Base-by-base conservation (phyloP, 208 protist genomes). In the Sergeia podlipaevii region DNA sequence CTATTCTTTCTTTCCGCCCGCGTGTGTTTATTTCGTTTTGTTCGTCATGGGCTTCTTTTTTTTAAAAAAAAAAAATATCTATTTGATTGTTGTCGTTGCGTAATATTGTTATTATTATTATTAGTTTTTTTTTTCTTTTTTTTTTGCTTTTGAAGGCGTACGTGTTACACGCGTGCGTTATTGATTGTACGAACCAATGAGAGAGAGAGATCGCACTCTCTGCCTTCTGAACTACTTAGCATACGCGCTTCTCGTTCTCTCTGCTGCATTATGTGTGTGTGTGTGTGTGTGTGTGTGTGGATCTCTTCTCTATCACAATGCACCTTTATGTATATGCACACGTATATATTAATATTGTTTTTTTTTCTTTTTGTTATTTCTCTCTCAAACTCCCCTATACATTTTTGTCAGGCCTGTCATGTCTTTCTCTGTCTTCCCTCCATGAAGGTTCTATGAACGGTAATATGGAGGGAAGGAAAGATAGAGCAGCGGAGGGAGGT, bases 171-270 rank as follows among this genome's bases (percentile, higher is more conserved):
- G 21, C 15, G 13, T 38, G 20, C 50, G 30, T 26, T 51, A 34
- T 43, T 58, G 43, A 23, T 28, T 64, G 24, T 56, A 44, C 41
- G 18, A 48, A 54, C 26, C 27, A 34, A 28, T 58, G 33, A n/a
- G 36, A 65, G 21, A 38, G 23, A 43, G 46, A 45, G 33, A 48
- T 47, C 5, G 24, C 42, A 57, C 43, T 15, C 8, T 45, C n/a
- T 4, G 17, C n/a, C n/a, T 45, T 45, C 4, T 8, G 33, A n/a
- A 15, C 15, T 15, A n/a, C 33, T 6, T 26, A 5, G 7, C 39
- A 45, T 21, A 45, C 17, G 24, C 39, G 7, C 24, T 21, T 45
- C 39, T 45, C 39, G 17, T 18, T 15, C 39, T 45, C 39, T 45
- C 33, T 38, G 34, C 15, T 38, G 34, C 10, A 38, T 38, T 10